Percentiles rank a stretch among this genome's conserved stretches.
Evolutionary conservation across 164 flowering plant species (phyloP).

Genomic region (Kalanchoe fedtschenkoi): DNA sequence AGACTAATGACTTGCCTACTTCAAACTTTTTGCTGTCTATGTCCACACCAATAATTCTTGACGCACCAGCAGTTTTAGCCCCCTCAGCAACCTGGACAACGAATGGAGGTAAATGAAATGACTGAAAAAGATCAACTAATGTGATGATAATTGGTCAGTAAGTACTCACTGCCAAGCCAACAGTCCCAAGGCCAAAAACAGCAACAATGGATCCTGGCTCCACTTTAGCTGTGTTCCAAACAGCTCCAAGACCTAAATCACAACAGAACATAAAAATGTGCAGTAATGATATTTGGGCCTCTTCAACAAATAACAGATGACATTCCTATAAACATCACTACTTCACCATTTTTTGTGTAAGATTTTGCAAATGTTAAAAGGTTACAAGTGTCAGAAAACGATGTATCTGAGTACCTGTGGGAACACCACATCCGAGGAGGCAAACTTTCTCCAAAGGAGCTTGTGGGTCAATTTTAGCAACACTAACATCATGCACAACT

Average conservation of each 20-base stretch:
- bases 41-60: conserved; percentile 89
- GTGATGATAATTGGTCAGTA: neutral
- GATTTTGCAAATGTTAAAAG: too few species aligned
- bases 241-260: conserved; percentile 91
- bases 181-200: conserved; percentile 95
- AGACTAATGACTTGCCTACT: conserved; percentile 27
- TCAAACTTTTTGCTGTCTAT: conserved; percentile 86
- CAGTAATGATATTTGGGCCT: neutral
- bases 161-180: conserved; percentile 91
- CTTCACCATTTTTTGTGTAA: too few species aligned
- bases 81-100: conserved; percentile 84
- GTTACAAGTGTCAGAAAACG: neutral
- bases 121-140: neutral
- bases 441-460: conserved; percentile 97
- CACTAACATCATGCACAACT: conserved; percentile 95
- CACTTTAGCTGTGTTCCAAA: conserved; percentile 99
- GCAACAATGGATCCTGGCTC: conserved; percentile 95
- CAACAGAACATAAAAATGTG: neutral
- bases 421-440: conserved; percentile 96
- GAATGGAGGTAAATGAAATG: neutral
- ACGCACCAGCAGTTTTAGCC: conserved; percentile 96
- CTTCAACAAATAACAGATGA: too few species aligned
- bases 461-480: conserved; percentile 86
- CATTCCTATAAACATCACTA: too few species aligned
- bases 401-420: conserved; percentile 53